Conservation (phyloP, 768 basidiomycete species). For the Xerocomellus chrysenteron region DNA sequence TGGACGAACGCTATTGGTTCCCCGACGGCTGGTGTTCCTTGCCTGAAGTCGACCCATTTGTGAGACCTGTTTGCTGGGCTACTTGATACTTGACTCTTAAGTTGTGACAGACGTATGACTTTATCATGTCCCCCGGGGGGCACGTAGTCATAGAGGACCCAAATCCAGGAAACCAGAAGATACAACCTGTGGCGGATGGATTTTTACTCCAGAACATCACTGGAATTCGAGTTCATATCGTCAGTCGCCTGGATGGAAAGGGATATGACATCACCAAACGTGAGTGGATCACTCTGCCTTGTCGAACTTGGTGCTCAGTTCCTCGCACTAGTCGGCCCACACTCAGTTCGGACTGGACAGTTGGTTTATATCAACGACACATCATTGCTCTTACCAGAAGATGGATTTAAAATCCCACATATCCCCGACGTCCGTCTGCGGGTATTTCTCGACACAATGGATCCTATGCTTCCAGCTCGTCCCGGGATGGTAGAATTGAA, state of each 20-base stretch:
- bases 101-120: slow-evolving; percentile 68
- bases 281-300: slow-evolving; percentile 36
- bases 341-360: slow-evolving; percentile 77
- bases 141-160: slow-evolving; percentile 58
- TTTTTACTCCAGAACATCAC: slow-evolving; percentile 74
- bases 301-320: slow-evolving; percentile 4
- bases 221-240: slow-evolving; percentile 76
- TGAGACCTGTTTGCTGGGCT: slow-evolving; percentile 36
- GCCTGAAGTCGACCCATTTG: slow-evolving; percentile 67
- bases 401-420: slow-evolving; percentile 17
- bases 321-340: slow-evolving; percentile 65
- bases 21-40: slow-evolving; percentile 73
- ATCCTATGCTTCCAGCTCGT: slow-evolving; percentile 45
- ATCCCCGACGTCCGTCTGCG: slow-evolving; percentile 53
- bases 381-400: slow-evolving; percentile 38
- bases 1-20: slow-evolving; percentile 61
- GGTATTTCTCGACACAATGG: slow-evolving; percentile 53
- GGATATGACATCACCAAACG: slow-evolving; percentile 87
- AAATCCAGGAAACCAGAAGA: slow-evolving; percentile 65
- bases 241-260: slow-evolving; percentile 75
- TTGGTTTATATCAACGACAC: slow-evolving; percentile 78
- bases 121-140: slow-evolving; percentile 68
- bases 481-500: slow-evolving; percentile 37
- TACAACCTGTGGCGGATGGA: slow-evolving; percentile 62
- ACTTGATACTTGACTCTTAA: not conserved